Percentiles rank a stretch among this genome's conserved stretches.
Conservation (phyloP, 2,329 filamentous ascomycete genomes). For the Scleromitrula shiraiana region DNA sequence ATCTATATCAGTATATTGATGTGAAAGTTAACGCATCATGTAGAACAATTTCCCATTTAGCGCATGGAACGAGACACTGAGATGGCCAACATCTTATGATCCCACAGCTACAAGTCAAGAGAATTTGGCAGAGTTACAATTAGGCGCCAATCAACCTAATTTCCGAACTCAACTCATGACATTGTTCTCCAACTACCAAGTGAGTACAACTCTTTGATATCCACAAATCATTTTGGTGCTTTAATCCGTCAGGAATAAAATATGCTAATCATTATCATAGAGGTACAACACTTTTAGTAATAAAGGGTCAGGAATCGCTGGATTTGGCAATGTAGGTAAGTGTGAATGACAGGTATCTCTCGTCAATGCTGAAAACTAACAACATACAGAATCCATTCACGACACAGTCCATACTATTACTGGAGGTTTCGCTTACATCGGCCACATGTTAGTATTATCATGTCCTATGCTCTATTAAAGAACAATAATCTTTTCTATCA, state of each 20-base stretch:
- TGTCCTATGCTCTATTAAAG: neutral
- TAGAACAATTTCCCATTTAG: neutral
- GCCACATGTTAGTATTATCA: slow-evolving; percentile 9
- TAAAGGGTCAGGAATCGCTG: slow-evolving; percentile 1
- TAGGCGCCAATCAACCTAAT: slow-evolving; percentile 5
- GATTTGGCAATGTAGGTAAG: slow-evolving; percentile 6
- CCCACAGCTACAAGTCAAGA: slow-evolving; percentile 4
- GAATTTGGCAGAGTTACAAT: neutral
- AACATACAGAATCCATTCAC: slow-evolving; percentile 7
- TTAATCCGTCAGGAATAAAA: neutral
- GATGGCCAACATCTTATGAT: slow-evolving; percentile 3
- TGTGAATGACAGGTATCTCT: neutral
- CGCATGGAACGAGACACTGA: neutral
- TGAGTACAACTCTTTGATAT: neutral
- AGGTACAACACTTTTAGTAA: slow-evolving; percentile 8
- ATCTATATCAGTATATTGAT: too few species aligned
- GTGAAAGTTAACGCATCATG: neutral
- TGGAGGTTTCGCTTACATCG: neutral
- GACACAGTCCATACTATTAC: neutral
- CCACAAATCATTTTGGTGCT: too few species aligned
- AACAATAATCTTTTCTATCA: neutral
- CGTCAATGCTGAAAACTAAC: neutral
- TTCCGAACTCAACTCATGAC: slow-evolving; percentile 9
- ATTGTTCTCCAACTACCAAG: slow-evolving; percentile 9
- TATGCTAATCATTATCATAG: neutral